Base-by-base conservation (phyloP, 2,329 filamentous ascomycete species). In the Salinomyces thailandicus region DNA sequence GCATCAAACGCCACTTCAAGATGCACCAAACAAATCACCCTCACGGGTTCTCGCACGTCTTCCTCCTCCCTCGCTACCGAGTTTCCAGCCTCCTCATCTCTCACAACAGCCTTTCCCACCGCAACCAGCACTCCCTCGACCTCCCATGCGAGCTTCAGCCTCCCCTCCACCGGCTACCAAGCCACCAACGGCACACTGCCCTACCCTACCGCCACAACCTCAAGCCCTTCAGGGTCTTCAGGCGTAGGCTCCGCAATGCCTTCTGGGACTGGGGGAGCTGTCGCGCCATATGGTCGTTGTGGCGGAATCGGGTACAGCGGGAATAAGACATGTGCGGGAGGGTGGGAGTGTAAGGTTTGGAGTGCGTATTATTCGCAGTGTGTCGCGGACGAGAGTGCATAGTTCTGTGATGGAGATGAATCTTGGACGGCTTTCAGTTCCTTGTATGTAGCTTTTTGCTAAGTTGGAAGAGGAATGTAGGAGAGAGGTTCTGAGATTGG, bases 271-370 rank as follows among this genome's bases (percentile, higher is more conserved):
- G 35, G 14, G 15, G 43, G 19, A 5, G 13, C 36, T 2, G 47
- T 49, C 18, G 48, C 41, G 14, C 46, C 48, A 28, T 63, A 45
- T 38, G 45, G 36, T 7, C 55, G 60, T 39, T 63, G 60, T 41
- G 59, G 60, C 18, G 59, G 58, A 18, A 42, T 42, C 16, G 52
- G 51, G 13, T 60, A 47, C 33, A 52, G 39, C n/a, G 59, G 58
- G 29, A 39, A 53, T 15, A 58, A 52, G 14, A 39, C 41, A 5
- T 63, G 60, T 48, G 52, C 46, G 5, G 43, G 46, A 12, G 53
- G 52, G 14, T 55, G 45, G 31, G 53, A 43, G 18, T 64, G 61
- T 50, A 54, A 51, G 18, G 44, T 44, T 30, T 36, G 44, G 41
- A 62, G 58, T 48, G 39, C 44, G n/a, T 63, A 54, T 41, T 63